Evolutionary conservation across 2,329 filamentous ascomycete species (phyloP).

Genomic region (Colletotrichum sp.): DNA sequence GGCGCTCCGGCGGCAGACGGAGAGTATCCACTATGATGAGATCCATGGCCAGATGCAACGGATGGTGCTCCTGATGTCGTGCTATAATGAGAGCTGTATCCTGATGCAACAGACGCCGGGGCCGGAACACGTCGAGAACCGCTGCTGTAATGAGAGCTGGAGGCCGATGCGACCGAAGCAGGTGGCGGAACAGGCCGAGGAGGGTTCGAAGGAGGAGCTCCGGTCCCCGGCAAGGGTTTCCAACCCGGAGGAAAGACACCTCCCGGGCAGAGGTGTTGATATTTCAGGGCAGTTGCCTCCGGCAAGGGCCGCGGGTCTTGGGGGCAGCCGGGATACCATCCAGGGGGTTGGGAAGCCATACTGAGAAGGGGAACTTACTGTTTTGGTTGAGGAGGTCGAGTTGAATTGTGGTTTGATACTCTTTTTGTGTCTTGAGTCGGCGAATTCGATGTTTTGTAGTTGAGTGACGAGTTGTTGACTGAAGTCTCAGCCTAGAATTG

Average conservation of each 20-base stretch:
- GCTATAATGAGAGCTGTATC: background rate
- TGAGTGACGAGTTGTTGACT: background rate
- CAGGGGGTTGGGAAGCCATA: background rate
- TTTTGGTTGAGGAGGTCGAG: background rate
- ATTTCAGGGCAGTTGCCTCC: background rate
- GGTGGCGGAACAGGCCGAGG: background rate
- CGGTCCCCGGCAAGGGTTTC: background rate
- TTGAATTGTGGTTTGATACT: background rate
- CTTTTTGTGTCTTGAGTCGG: background rate
- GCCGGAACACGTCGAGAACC: background rate
- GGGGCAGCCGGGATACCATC: background rate
- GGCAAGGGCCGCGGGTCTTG: background rate
- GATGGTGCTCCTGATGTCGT: background rate
- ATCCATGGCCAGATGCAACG: background rate
- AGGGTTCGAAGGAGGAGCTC: background rate
- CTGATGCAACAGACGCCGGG: background rate
- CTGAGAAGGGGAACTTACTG: background rate
- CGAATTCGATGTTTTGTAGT: background rate
- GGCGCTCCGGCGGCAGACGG: background rate
- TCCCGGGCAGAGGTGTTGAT: background rate
- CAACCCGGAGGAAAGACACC: background rate
- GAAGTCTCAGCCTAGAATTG: background rate
- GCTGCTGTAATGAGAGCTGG: background rate
- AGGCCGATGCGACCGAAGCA: background rate
- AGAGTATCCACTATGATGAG: background rate